Percentiles rank a stretch among this genome's conserved stretches.
These are phyloP conservation scores for Durio zibethinus DNA, from an alignment of 345 rosid species.

Conservation along the genomic window DNA sequence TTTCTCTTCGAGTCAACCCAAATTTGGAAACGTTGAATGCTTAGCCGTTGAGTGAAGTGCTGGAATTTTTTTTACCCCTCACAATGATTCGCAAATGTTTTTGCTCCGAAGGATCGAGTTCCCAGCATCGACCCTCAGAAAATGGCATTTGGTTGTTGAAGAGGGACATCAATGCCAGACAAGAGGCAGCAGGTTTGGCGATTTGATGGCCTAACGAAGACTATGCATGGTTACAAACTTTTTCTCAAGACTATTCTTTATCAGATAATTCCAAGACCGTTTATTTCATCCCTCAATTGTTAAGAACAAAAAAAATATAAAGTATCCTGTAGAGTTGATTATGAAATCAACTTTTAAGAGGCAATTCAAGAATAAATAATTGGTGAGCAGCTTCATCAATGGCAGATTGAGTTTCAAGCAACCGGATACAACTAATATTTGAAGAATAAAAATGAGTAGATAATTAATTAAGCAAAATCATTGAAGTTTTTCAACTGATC, in stretches of 20 bases:
- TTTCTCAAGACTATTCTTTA: background rate
- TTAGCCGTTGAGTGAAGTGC: too few species aligned
- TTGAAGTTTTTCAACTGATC: background rate
- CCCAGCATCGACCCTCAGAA: background rate
- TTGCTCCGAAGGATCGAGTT: too few species aligned
- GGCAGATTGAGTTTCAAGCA: conserved; percentile 4
- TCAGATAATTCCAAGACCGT: background rate
- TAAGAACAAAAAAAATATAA: too few species aligned
- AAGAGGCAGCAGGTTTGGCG: background rate
- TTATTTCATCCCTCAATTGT: background rate
- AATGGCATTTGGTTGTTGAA: background rate
- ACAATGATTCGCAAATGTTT: background rate
- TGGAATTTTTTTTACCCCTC: too few species aligned
- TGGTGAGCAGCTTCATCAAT: background rate
- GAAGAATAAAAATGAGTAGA: background rate
- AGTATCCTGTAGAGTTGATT: too few species aligned
- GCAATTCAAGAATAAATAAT: too few species aligned
- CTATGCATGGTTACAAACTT: background rate
- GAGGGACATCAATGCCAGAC: background rate
- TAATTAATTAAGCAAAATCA: background rate
- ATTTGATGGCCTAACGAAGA: background rate
- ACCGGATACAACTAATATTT: background rate
- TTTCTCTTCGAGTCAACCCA: background rate
- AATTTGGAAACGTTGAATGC: background rate
- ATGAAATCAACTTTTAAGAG: background rate